Conservation (phyloP, 768 basidiomycete genomes). For the Suillus discolor region DNA sequence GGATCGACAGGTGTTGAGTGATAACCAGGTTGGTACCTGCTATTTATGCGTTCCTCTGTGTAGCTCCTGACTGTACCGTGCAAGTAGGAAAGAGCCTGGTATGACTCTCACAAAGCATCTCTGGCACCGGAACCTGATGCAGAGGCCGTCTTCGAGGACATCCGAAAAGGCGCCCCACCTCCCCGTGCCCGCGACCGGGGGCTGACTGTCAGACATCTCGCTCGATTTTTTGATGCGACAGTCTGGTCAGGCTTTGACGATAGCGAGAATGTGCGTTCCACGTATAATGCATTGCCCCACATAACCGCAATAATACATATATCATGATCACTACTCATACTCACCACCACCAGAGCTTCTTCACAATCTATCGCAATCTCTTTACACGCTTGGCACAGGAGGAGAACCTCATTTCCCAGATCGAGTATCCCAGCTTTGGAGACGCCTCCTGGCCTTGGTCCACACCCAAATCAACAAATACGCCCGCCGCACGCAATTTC, state of each 20-base stretch:
- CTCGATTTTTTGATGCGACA: constrained; percentile 79
- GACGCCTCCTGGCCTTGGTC: constrained; percentile 75
- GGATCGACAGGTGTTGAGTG: constrained; percentile 74
- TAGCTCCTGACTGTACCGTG: constrained; percentile 7
- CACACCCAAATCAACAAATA: constrained; percentile 44
- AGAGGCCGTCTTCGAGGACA: constrained; percentile 82
- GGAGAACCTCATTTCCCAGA: constrained; percentile 51
- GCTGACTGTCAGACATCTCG: constrained; percentile 76
- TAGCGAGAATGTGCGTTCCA: constrained; percentile 51
- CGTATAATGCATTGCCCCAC: not conserved
- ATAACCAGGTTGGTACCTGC: constrained; percentile 76
- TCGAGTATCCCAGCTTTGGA: constrained; percentile 84
- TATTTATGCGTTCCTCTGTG: constrained; percentile 7
- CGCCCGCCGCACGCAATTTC: constrained; percentile 66
- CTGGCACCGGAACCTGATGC: constrained; percentile 83
- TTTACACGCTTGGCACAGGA: constrained; percentile 84
- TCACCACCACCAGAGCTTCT: constrained; percentile 70
- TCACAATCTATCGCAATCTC: constrained; percentile 83
- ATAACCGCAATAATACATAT: constrained; percentile 5
- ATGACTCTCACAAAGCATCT: constrained; percentile 88
- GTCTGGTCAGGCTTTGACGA: constrained; percentile 71
- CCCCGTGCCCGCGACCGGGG: constrained; percentile 67
- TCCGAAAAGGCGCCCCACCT: constrained; percentile 66
- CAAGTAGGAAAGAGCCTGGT: constrained; percentile 96
- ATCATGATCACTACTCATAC: not conserved